Evolutionary conservation across 768 basidiomycete genomes (phyloP).

Genomic region (Lepiota brunneoincarnata): DNA sequence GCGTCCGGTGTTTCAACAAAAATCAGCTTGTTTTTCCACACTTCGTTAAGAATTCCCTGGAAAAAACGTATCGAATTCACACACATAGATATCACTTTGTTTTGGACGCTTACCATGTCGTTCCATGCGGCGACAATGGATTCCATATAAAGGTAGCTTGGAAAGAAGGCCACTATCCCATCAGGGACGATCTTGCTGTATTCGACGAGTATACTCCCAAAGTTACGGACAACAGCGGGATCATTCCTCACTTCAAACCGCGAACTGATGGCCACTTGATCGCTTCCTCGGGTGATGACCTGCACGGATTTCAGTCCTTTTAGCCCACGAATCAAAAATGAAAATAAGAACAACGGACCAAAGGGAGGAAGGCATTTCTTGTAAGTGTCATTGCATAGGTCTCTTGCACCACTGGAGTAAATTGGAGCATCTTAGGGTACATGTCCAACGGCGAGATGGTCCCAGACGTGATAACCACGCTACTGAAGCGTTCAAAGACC

Average conservation of each 20-base stretch:
- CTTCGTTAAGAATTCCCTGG: conserved; percentile 97
- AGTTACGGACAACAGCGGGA: conserved; percentile 97
- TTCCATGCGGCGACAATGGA: conserved; percentile 99
- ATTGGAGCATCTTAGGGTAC: conserved; percentile 99
- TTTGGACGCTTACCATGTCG: conserved; percentile 78
- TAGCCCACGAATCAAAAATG: conserved; percentile 2
- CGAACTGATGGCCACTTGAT: conserved; percentile 98
- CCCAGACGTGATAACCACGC: conserved; percentile 97
- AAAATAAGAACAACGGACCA: conserved; percentile 60
- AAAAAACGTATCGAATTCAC: not conserved
- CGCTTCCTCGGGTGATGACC: conserved; percentile 97
- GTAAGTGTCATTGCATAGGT: conserved; percentile 98
- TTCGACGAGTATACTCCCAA: conserved; percentile 96
- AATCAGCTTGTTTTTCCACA: conserved; percentile 99
- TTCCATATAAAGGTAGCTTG: conserved; percentile 99
- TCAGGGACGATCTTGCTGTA: conserved; percentile 98
- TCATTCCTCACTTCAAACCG: conserved; percentile 99
- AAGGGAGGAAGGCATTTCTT: conserved; percentile 91
- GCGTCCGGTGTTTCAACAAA: conserved; percentile 99
- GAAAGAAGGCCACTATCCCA: conserved; percentile 98
- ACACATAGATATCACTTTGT: not conserved
- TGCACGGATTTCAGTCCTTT: conserved; percentile 25
- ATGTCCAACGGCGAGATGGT: conserved; percentile 98
- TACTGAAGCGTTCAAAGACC: conserved; percentile 96
- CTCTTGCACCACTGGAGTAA: conserved; percentile 95